phyloP scores from a whole-genome alignment of 2,329 filamentous ascomycete genomes.

The Colletotrichum destructivum region DNA sequence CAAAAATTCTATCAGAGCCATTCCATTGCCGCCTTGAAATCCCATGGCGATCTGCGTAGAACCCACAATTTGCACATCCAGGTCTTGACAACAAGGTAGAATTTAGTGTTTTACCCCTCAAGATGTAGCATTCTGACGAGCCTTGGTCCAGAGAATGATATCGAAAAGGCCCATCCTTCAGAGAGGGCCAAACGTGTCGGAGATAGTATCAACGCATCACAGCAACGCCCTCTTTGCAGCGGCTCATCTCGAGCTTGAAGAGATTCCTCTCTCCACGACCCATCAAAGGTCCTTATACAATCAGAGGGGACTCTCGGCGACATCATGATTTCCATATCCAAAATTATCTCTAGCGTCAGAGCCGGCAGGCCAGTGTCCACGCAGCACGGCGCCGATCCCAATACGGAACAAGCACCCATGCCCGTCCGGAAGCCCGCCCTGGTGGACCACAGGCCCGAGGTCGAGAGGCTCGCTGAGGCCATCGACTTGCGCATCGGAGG shows the following conservation, averaged over 20 bases:
- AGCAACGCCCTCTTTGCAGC: too few species aligned
- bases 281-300: not conserved
- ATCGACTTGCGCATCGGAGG: not conserved
- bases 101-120: too few species aligned
- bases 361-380: not conserved
- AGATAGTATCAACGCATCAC: not conserved
- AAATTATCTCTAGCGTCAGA: not conserved
- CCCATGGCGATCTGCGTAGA: too few species aligned
- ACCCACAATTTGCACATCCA: too few species aligned
- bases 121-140: too few species aligned
- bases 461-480: not conserved
- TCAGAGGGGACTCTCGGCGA: too few species aligned
- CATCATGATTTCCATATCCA: not conserved
- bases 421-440: not conserved
- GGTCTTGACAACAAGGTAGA: too few species aligned
- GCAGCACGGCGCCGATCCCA: not conserved
- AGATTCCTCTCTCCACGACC: rapidly evolving
- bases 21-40: too few species aligned
- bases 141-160: too few species aligned
- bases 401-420: not conserved
- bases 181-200: not conserved
- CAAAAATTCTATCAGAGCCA: too few species aligned
- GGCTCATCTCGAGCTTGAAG: too few species aligned
- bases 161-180: not conserved
- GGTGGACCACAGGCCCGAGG: not conserved